Conservation (phyloP, 2,329 filamentous ascomycete genomes). For the Verticillium zaregamsianum region DNA sequence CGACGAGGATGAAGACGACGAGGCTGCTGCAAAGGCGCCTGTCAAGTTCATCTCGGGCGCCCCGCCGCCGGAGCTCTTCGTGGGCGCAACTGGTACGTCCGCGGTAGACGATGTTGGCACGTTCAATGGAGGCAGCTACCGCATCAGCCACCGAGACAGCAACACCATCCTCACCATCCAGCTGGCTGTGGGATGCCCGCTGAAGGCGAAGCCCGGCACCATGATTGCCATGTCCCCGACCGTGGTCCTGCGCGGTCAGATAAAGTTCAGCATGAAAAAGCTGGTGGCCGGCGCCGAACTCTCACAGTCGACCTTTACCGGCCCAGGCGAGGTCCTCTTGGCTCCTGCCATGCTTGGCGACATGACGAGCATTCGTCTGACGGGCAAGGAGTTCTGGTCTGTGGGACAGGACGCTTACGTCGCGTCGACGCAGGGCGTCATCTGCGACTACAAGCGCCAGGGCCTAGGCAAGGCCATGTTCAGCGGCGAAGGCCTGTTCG, state of each 20-base stretch:
- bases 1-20: conserved; percentile 13
- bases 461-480: conserved; percentile 88
- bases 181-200: conserved; percentile 81
- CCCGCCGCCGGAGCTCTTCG: conserved; percentile 51
- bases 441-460: conserved; percentile 85
- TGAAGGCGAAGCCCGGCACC: conserved; percentile 74
- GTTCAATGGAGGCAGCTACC: conserved; percentile 93
- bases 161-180: conserved; percentile 90
- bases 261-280: conserved; percentile 91
- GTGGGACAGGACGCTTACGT: conserved; percentile 86
- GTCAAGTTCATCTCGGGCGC: conserved; percentile 32
- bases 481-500: conserved; percentile 85
- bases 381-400: conserved; percentile 71
- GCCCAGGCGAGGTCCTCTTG: conserved; percentile 84
- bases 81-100: conserved; percentile 46
- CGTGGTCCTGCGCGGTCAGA: conserved; percentile 73
- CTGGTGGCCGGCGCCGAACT: conserved; percentile 80
- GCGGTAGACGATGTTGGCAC: conserved; percentile 84
- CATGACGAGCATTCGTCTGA: conserved; percentile 73
- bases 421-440: conserved; percentile 78
- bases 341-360: conserved; percentile 80
- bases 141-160: conserved; percentile 86
- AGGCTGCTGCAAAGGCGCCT: conserved; percentile 21
- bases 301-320: conserved; percentile 73
- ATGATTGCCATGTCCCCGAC: conserved; percentile 96